Base-by-base conservation (phyloP, 495 filamentous ascomycete species). In the Talaromyces liani region DNA sequence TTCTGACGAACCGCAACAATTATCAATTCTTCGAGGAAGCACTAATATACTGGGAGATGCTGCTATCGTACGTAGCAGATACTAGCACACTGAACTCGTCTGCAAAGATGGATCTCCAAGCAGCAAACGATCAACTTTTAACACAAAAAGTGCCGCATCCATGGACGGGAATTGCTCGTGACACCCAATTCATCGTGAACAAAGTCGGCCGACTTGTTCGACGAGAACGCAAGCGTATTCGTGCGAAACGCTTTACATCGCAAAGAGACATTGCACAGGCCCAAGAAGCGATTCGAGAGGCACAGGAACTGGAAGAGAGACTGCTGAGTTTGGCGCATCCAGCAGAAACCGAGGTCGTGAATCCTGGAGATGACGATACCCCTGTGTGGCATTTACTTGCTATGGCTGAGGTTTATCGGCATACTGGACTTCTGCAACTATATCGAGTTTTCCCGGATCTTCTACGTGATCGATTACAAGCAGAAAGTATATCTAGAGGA, bases 1-100 rank as follows among this genome's bases (percentile, higher is more conserved):
- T 66, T 58, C 61, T 53, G 24, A 73, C 71, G 60, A 75, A 63
- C 41, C 66, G 64, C 64, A 82, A 78, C 59, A 84, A 81, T 56
- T 78, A 80, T 54, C 79, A 78, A 22, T 85, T 85, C 65, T 85
- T 85, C 68, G 79, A 84, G 65, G 82, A 85, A 67, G 78, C 81
- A 41, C 72, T 85, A 1, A 71, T 85, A 14, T 85, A 85, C 64
- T 85, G 83, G 83, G 83, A 85, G 60, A 85, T 85, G 83, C 75
- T 84, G 25, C 79, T 83, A 4, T 82, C 81, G 0, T 85, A 81
- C 61, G 82, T 85, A 10, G 74, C 80, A 24, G 82, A 85, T 58
- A 76, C 78, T 45, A 67, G 78, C 1, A 67, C 73, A 0, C 66
- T 79, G 58, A 60, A 71, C 0, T 62, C 71, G 2, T 73, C 76